Evolutionary conservation across 495 filamentous ascomycete genomes (phyloP), one percentile per base, ranked within the genome.

Genomic region (Talaromyces ruber): DNA sequence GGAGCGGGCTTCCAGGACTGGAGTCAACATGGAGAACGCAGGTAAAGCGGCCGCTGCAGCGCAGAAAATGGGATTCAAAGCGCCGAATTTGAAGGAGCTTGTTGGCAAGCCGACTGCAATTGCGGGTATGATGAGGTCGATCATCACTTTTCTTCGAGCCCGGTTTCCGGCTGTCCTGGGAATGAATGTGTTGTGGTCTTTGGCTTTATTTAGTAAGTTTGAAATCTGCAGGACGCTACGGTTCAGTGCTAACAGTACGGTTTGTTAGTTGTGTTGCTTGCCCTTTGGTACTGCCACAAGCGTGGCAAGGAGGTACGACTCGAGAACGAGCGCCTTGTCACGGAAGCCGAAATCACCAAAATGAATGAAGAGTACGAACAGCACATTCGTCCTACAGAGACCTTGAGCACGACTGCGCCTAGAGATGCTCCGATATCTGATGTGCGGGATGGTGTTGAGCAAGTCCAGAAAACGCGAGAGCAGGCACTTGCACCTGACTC

Each of bases 201-300:
- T 97, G 55, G 92, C 88, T 0, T 72, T 97, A 9, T 93, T 93
- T 68, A 78, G 90, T 92, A 84, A 72, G 88, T 82, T 3, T 57
- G 34, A 3, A 21, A 11, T 25, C 39, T 47, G 50, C n/a, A 21
- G n/a, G 11, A 4, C 2, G 24, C 43, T 26, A 30, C n/a, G n/a
- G 8, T 43, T 51, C 34, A 34, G 60, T 64, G 25, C 47, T 51
- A n/a, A 24, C 51, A 12, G 26, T 16, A 0, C 6, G 0, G n/a
- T 32, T 18, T 18, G 18, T 59, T 64, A 92, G 89, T 97, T 62
- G 78, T 98, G 12, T 74, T 98, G 30, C 91, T 93, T 70, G 89
- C 93, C 56, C 83, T 98, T 63, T 98, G 93, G 93, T 98, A 98
- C 71, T 97, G 91, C 73, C 89, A 97, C 71, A 97, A 97, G 72